These are phyloP conservation scores for Striga hermonthica DNA, from an alignment of 305 asterid genomes.

Conservation along the genomic window DNA sequence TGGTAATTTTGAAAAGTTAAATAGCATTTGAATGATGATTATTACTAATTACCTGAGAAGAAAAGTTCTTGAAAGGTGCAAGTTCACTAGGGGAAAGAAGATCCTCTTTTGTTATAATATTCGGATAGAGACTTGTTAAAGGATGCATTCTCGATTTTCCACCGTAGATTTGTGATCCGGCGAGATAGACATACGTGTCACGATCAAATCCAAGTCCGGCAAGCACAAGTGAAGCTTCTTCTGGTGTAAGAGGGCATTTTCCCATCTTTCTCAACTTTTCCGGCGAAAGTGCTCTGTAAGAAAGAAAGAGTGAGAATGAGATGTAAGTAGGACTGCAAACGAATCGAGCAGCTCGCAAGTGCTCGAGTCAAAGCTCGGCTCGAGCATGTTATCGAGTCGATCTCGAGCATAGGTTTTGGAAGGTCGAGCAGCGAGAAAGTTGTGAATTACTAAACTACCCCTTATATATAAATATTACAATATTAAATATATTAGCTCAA, in stretches of 20 bases:
- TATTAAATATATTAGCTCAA: no score
- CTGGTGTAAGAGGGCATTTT: constrained; percentile 90
- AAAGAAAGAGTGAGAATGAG: background rate
- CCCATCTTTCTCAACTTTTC: constrained; percentile 67
- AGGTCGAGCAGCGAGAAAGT: no score
- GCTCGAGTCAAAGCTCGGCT: no score
- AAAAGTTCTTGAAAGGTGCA: constrained; percentile 70
- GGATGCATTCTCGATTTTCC: constrained; percentile 73
- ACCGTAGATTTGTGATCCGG: constrained; percentile 80
- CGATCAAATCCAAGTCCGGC: constrained; percentile 69
- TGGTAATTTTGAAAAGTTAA: no score
- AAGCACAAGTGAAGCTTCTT: constrained; percentile 88
- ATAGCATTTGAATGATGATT: no score
- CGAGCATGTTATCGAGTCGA: no score
- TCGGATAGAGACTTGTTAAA: constrained; percentile 59
- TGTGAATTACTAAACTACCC: no score
- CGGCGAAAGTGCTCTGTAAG: constrained; percentile 45
- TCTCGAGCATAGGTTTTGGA: no score
- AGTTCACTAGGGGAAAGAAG: constrained; percentile 78
- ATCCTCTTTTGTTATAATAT: constrained; percentile 74
- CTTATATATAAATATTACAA: no score
- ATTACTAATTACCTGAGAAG: constrained; percentile 53
- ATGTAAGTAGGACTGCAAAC: no score
- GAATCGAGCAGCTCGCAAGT: no score
- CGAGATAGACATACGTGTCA: constrained; percentile 76